Evolutionary conservation across 2,329 filamentous ascomycete genomes (phyloP).

Genomic region (Monosporascus sp.): DNA sequence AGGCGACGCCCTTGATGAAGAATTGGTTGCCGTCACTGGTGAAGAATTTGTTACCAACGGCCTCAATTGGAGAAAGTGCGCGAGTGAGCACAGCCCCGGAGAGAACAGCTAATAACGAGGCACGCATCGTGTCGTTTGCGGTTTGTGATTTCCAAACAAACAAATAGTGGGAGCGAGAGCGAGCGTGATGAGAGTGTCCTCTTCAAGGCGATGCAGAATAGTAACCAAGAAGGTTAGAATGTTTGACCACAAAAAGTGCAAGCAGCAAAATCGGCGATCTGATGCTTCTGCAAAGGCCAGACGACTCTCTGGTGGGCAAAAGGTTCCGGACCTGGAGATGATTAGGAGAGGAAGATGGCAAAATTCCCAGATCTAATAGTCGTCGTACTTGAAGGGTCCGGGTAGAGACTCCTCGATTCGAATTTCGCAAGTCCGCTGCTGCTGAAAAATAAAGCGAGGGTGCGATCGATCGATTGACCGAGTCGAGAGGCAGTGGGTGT

Average conservation of each 20-base stretch:
- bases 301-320: neutral
- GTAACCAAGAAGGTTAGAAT: neutral
- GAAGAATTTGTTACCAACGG: conserved; percentile 80
- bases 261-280: neutral
- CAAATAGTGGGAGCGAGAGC: neutral
- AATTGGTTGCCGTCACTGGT: conserved; percentile 74
- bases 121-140: conserved; percentile 31
- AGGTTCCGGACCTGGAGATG: too few species aligned
- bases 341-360: neutral
- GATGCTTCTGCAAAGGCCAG: neutral
- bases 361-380: neutral
- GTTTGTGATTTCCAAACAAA: neutral
- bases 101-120: conserved; percentile 29
- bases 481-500: neutral
- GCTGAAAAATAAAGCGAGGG: neutral
- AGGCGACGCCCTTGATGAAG: conserved; percentile 78
- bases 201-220: neutral
- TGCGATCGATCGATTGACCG: neutral
- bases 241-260: neutral
- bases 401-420: too few species aligned
- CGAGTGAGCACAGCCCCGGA: conserved; percentile 28
- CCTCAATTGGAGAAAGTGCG: conserved; percentile 44
- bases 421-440: neutral
- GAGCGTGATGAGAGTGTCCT: neutral
- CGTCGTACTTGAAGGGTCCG: too few species aligned